Percentiles rank a stretch among this genome's conserved stretches.
Conservation (phyloP, 108 stramenopile genomes). For the Conticribra weissflogii region DNA sequence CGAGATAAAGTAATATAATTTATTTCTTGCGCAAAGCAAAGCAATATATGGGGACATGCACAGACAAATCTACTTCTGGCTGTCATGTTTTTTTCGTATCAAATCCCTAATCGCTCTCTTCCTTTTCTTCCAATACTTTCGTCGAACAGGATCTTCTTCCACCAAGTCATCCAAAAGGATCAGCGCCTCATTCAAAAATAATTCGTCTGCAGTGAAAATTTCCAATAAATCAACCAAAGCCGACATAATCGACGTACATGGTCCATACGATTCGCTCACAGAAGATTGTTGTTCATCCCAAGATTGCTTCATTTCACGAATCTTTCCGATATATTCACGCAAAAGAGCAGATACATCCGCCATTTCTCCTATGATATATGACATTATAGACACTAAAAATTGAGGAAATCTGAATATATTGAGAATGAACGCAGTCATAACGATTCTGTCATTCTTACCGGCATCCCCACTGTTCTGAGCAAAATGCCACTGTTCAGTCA, state of each 20-base stretch:
- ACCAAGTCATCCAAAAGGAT: slow-evolving; percentile 47
- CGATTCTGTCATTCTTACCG: background rate
- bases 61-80: background rate
- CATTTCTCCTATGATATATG: slow-evolving; percentile 10
- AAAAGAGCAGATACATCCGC: slow-evolving; percentile 18
- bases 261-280: slow-evolving; percentile 14
- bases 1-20: too few relatives aligned
- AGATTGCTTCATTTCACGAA: slow-evolving; percentile 41
- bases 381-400: background rate
- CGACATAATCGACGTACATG: slow-evolving; percentile 60
- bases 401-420: background rate
- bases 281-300: slow-evolving; percentile 29
- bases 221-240: slow-evolving; percentile 79
- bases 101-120: slow-evolving; percentile 18
- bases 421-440: background rate
- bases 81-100: slow-evolving; percentile 6
- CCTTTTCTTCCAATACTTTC: slow-evolving; percentile 81
- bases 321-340: slow-evolving; percentile 27
- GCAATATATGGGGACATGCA: background rate
- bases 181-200: slow-evolving; percentile 51
- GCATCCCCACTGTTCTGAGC: slow-evolving; percentile 21
- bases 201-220: slow-evolving; percentile 44
- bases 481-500: slow-evolving; percentile 72
- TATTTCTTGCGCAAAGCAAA: too few relatives aligned
- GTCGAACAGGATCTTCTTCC: slow-evolving; percentile 64